Conservation (phyloP, 768 basidiomycete species). For the Hemileccinum rubropunctum region DNA sequence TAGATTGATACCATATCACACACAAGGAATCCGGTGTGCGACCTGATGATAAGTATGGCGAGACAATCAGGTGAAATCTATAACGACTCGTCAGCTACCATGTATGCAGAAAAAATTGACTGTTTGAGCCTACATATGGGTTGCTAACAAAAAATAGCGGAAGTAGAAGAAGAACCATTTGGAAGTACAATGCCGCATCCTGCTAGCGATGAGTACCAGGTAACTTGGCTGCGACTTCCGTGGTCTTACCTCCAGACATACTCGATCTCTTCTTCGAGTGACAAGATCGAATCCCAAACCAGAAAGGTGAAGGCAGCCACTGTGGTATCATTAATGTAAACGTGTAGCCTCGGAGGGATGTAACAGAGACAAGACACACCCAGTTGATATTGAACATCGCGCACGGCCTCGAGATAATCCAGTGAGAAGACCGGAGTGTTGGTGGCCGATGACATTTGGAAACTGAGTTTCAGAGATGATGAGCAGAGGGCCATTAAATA, state of each 20-base stretch:
- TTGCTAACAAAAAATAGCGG: slow-evolving; percentile 13
- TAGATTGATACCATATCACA: slow-evolving; percentile 10
- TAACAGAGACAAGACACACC: neutral
- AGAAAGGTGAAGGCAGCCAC: slow-evolving; percentile 27
- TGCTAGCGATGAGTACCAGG: neutral
- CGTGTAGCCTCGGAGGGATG: neutral
- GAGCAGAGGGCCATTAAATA: neutral
- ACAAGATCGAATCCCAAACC: slow-evolving; percentile 28
- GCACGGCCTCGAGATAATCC: slow-evolving; percentile 3
- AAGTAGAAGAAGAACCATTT: slow-evolving; percentile 21
- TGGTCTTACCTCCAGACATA: slow-evolving; percentile 30
- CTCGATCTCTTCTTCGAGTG: slow-evolving; percentile 24
- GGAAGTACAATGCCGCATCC: slow-evolving; percentile 6
- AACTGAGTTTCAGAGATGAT: neutral
- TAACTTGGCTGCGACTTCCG: no score
- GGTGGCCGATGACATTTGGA: slow-evolving; percentile 3
- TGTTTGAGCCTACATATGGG: slow-evolving; percentile 8
- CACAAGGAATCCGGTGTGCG: slow-evolving; percentile 8
- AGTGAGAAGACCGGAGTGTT: neutral
- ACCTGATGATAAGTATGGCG: slow-evolving; percentile 10
- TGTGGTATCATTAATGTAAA: slow-evolving; percentile 3
- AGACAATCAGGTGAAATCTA: slow-evolving; percentile 11
- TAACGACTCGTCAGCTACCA: neutral
- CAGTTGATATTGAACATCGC: slow-evolving; percentile 7
- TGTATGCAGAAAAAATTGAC: neutral